These are phyloP conservation scores for Lathyrus aphaca DNA, from an alignment of 306 rosid species.

Conservation along the genomic window DNA sequence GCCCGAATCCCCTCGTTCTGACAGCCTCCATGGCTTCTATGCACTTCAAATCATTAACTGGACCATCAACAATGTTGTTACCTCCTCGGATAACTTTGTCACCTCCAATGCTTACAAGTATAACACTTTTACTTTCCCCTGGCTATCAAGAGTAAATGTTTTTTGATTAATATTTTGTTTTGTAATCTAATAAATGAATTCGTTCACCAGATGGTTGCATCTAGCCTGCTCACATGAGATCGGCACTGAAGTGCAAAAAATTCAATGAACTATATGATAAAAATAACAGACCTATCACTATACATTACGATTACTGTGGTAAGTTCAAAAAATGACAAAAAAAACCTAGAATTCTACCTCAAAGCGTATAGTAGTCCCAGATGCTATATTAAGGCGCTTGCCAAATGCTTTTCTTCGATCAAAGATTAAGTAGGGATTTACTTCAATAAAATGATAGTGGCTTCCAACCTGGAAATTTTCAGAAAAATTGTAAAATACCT, in stretches of 20 bases:
- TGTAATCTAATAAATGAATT: slow-evolving; percentile 13
- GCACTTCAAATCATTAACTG: slow-evolving; percentile 53
- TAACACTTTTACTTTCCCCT: slow-evolving; percentile 72
- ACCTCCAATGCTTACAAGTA: slow-evolving; percentile 85
- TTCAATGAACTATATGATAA: not conserved
- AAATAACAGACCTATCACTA: no score
- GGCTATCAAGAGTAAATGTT: slow-evolving; percentile 61
- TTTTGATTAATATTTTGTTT: slow-evolving; percentile 38
- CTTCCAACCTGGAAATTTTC: slow-evolving; percentile 83
- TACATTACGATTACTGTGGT: slow-evolving; percentile 7
- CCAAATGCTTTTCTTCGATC: slow-evolving; percentile 85
- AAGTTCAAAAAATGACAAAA: slow-evolving; percentile 24
- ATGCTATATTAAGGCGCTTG: slow-evolving; percentile 80
- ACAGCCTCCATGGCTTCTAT: slow-evolving; percentile 57
- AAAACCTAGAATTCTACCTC: slow-evolving; percentile 62
- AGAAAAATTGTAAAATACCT: slow-evolving; percentile 26
- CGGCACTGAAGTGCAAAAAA: not conserved
- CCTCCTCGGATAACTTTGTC: slow-evolving; percentile 86
- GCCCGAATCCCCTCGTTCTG: slow-evolving; percentile 48
- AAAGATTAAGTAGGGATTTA: slow-evolving; percentile 72
- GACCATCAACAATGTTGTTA: slow-evolving; percentile 69
- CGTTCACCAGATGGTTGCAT: slow-evolving; percentile 18
- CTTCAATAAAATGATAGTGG: slow-evolving; percentile 93
- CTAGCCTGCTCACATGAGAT: slow-evolving; percentile 17
- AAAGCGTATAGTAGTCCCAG: slow-evolving; percentile 89